phyloP scores from a whole-genome alignment of 805 yeast species.

The Blastobotrys parvus region DNA sequence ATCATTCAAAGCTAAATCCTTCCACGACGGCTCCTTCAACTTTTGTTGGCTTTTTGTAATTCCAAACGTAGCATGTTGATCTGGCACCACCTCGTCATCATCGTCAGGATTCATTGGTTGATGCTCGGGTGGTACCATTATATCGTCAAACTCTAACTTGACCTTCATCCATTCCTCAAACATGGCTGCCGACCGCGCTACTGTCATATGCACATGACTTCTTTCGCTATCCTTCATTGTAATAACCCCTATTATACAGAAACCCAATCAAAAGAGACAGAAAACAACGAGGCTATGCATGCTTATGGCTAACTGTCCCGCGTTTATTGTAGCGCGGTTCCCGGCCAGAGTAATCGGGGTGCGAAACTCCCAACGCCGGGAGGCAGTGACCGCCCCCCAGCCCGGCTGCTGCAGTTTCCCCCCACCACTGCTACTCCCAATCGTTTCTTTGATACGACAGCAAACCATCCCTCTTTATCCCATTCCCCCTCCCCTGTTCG shows the following conservation, averaged over 20 bases:
- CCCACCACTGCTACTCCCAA: no score
- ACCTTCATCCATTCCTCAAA: constrained; percentile 26
- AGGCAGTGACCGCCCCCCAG: no score
- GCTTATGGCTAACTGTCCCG: no score
- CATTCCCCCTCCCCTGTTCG: no score
- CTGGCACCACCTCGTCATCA: constrained; percentile 20
- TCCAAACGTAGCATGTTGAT: constrained; percentile 19
- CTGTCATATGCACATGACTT: constrained; percentile 23
- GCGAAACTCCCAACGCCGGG: no score
- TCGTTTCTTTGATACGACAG: no score
- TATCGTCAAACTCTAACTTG: constrained; percentile 24
- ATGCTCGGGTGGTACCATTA: constrained; percentile 17
- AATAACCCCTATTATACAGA: not conserved
- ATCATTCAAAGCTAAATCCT: constrained; percentile 16
- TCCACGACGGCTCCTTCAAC: constrained; percentile 15
- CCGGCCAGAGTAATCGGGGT: no score
- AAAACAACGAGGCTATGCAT: no score
- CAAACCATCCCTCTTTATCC: no score
- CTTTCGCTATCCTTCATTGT: constrained; percentile 27
- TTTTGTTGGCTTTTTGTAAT: constrained; percentile 7
- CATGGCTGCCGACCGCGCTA: constrained; percentile 21
- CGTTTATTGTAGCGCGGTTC: no score
- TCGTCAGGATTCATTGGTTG: constrained; percentile 18
- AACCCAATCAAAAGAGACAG: no score
- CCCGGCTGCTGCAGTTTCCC: no score